Evolutionary conservation across 2,329 filamentous ascomycete genomes (phyloP), one percentile per base, ranked within the genome.

Genomic region (Thyridium curvatum): DNA sequence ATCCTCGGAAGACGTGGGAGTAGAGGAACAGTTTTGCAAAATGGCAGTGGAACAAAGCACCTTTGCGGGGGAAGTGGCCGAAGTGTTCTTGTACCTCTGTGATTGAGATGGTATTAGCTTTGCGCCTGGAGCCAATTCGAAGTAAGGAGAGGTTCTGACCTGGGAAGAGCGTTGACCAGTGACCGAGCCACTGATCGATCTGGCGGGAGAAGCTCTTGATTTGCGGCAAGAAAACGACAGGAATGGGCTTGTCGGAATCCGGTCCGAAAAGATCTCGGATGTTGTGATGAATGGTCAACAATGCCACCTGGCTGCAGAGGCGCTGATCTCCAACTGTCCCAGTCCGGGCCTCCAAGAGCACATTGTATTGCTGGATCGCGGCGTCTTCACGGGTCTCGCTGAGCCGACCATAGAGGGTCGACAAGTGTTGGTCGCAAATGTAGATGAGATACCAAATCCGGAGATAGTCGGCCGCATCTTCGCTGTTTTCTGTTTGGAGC

Each of bases 391-490:
- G 71, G 0, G 79, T 72, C 8, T 79, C 70, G 0, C 74, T 71
- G 2, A 74, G 72, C 3, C 78, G 64, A 3, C 75, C 74, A 39
- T 82, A 80, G 0, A 79, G 59, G 16, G 79, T 80, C 14, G 74
- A 77, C 3, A 79, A 68, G 46, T 80, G 76, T 42, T 78, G 74
- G 41, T 80, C 76, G 45, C 75, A 79, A 7, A 79, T 72, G 43
- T 78, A 79, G 2, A 77, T 59, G 26, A 77, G 55, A 48, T 79
- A 82, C 77, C 77, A 82, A 12, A 82, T 55, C 15, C 78, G 65
- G 4, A 77, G 67, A 29, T 70, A 68, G 41, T 79, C 74, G 40
- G 66, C 63, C 0, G 65, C 65, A 32, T 72, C 66, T 12, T 64
- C 59, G 12, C 55, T 60, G 9, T 15, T 4, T 12, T 14, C 18